Evolutionary conservation across 1,139 yeast species (phyloP).

Genomic region (Entelexis sorbosivorans): DNA sequence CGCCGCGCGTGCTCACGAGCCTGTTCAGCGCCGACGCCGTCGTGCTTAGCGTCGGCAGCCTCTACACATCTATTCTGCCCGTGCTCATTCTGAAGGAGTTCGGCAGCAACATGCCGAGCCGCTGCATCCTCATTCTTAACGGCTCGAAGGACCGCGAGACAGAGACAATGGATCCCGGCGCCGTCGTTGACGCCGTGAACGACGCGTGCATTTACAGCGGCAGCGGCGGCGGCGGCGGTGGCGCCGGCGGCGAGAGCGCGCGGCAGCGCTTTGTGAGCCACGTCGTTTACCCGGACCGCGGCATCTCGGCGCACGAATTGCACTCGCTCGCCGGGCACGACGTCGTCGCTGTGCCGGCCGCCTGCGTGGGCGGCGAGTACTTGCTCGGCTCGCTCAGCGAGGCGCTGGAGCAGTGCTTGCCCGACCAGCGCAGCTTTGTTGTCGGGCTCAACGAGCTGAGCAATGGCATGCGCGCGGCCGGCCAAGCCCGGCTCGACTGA

Average conservation of each 20-base stretch:
- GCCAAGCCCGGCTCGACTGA: background rate
- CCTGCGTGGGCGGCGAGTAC: conserved; percentile 16
- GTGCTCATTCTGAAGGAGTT: conserved; percentile 63
- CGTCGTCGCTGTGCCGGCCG: conserved; percentile 9
- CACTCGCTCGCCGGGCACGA: background rate
- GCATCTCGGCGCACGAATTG: background rate
- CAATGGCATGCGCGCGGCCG: background rate
- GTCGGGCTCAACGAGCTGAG: conserved; percentile 1
- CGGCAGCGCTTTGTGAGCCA: conserved; percentile 9
- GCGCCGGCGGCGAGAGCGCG: too few relatives aligned
- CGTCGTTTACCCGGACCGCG: conserved; percentile 11
- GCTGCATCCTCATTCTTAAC: conserved; percentile 44
- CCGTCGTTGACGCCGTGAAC: conserved; percentile 46
- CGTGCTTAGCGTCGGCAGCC: conserved; percentile 73
- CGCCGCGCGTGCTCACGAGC: conserved; percentile 47
- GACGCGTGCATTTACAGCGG: conserved; percentile 29
- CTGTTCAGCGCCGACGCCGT: conserved; percentile 42
- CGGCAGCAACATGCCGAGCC: conserved; percentile 42
- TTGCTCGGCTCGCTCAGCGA: conserved; percentile 6
- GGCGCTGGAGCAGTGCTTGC: conserved; percentile 11
- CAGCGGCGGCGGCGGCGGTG: background rate
- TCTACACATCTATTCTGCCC: conserved; percentile 79
- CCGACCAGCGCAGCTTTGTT: background rate
- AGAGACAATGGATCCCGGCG: conserved; percentile 49
- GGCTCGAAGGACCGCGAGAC: conserved; percentile 74